Conservation (phyloP, 306 rosid genomes). For the Cucumis hystrix region DNA sequence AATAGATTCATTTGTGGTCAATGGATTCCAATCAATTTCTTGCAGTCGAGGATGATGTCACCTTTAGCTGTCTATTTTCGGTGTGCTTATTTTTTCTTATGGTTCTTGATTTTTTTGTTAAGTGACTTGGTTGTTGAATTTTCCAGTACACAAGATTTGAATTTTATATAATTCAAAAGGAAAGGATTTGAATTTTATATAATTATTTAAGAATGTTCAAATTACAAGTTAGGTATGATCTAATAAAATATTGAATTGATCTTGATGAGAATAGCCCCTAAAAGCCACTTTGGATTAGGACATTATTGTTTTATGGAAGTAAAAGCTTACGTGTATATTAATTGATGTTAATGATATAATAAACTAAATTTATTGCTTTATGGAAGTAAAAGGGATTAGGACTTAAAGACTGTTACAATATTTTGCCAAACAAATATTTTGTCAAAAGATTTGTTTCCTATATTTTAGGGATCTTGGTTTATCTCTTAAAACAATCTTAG, state of each 20-base stretch:
- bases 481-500: too few relatives aligned
- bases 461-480: too few relatives aligned
- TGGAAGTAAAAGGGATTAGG: not conserved
- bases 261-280: not conserved
- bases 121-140: not conserved
- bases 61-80: constrained; percentile 76
- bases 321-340: not conserved
- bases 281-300: not conserved
- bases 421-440: too few relatives aligned
- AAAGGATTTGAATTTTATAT: not conserved
- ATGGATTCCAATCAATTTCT: constrained; percentile 71
- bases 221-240: not conserved
- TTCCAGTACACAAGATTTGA: not conserved
- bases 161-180: not conserved
- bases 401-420: not conserved
- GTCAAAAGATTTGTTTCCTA: too few relatives aligned
- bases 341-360: not conserved
- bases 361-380: not conserved
- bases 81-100: constrained; percentile 25
- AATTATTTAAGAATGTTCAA: not conserved
- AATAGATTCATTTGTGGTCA: constrained; percentile 68
- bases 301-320: too few relatives aligned
- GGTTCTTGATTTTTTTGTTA: not conserved
- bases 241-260: not conserved
- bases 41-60: constrained; percentile 79